phyloP scores from a whole-genome alignment of 1,139 yeast species.

The Pichia cactophila region DNA sequence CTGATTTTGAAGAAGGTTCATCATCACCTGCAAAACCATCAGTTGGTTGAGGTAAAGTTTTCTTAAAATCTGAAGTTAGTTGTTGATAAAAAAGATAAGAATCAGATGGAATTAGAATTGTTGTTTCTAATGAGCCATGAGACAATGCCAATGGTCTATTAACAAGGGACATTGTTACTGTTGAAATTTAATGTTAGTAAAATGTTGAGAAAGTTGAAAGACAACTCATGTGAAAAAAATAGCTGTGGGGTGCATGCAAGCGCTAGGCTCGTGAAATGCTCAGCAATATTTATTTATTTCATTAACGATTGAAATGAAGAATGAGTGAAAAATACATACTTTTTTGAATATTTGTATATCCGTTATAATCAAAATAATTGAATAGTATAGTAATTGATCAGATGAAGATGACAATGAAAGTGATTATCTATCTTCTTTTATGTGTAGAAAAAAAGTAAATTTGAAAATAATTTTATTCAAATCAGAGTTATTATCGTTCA shows the following conservation, averaged over 20 bases:
- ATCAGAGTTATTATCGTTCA: neutral
- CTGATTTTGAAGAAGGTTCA: constrained; percentile 85
- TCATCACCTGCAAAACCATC: constrained; percentile 82
- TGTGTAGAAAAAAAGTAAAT: neutral
- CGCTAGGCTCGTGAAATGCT: too few relatives aligned
- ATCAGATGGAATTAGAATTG: constrained; percentile 77
- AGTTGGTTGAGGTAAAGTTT: constrained; percentile 70
- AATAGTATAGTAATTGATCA: neutral
- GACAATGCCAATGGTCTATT: constrained; percentile 70
- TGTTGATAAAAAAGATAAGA: constrained; percentile 77
- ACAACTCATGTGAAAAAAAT: neutral
- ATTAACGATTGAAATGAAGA: too few relatives aligned
- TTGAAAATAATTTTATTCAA: neutral
- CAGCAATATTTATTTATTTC: neutral
- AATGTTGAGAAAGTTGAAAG: neutral
- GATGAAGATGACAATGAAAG: neutral
- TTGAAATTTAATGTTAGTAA: neutral
- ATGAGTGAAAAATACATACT: neutral
- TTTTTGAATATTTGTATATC: neutral
- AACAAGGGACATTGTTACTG: constrained; percentile 16
- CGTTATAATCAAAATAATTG: neutral
- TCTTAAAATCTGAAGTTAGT: constrained; percentile 76
- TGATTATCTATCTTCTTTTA: neutral
- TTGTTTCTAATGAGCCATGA: constrained; percentile 85
- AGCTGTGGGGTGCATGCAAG: too few relatives aligned